Percentiles rank a stretch among this genome's conserved stretches.
Conservation (phyloP, 306 rosid genomes). For the Echinosophora koreensis region DNA sequence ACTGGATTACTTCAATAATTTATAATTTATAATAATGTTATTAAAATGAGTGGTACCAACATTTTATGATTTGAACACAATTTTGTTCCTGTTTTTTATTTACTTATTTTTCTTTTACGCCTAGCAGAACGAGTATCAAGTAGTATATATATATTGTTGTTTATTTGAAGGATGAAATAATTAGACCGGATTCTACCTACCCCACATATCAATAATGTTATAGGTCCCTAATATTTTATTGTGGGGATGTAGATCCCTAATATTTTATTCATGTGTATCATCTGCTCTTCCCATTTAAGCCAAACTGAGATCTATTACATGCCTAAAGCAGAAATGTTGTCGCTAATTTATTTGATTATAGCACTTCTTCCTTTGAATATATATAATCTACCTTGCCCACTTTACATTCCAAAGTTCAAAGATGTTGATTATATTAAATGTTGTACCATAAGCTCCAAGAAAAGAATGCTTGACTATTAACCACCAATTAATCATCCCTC, state of each 20-base stretch:
- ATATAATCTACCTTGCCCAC: constrained; percentile 41
- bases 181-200: constrained; percentile 19
- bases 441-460: constrained; percentile 30
- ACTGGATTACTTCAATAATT: no score
- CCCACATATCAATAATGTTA: constrained; percentile 41
- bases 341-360: constrained; percentile 18
- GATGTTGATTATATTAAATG: constrained; percentile 10
- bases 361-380: constrained; percentile 1
- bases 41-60: no score
- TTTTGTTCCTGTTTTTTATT: no score
- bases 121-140: no score
- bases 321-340: constrained; percentile 50
- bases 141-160: no score
- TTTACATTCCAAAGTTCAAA: constrained; percentile 14
- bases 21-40: no score
- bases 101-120: no score
- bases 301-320: constrained; percentile 54
- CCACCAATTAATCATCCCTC: constrained; percentile 20
- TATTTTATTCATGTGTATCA: constrained; percentile 25
- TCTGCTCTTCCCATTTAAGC: constrained; percentile 32
- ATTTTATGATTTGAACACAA: no score
- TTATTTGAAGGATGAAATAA: not conserved
- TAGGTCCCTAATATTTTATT: not conserved
- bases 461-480: constrained; percentile 37
- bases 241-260: not conserved